Conservation (phyloP, 768 basidiomycete genomes). For the Calocera viscosa region DNA sequence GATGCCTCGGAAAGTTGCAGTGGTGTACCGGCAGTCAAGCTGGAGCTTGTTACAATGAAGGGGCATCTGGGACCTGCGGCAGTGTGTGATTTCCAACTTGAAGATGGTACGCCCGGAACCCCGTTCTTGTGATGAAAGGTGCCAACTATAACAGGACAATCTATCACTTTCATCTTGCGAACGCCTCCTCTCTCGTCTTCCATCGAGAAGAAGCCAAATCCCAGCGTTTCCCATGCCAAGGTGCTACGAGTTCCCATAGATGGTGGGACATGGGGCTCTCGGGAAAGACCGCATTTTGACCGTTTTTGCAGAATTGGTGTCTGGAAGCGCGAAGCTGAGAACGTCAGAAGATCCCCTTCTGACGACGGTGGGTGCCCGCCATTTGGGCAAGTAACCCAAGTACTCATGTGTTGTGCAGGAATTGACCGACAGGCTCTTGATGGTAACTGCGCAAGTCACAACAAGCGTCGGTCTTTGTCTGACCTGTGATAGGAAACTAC, state of each 20-base stretch:
- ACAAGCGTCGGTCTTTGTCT: conserved; percentile 13
- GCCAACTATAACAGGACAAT: conserved; percentile 43
- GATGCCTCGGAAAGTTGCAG: conserved; percentile 46
- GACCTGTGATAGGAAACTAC: conserved; percentile 45
- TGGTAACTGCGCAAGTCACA: conserved; percentile 28
- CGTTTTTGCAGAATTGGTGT: background rate
- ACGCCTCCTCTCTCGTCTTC: conserved; percentile 39
- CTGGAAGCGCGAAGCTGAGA: conserved; percentile 29
- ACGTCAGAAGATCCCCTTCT: conserved; percentile 59
- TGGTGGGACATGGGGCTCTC: conserved; percentile 23
- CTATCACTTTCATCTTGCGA: conserved; percentile 76
- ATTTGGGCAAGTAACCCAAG: background rate
- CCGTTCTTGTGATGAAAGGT: background rate
- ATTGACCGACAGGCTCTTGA: conserved; percentile 45
- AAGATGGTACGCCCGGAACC: conserved; percentile 31
- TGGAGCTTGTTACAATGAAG: conserved; percentile 48
- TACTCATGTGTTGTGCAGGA: conserved; percentile 28
- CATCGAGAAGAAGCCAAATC: conserved; percentile 27
- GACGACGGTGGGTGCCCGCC: conserved; percentile 37
- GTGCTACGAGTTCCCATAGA: conserved; percentile 36
- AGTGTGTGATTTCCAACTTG: conserved; percentile 45
- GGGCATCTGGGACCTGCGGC: conserved; percentile 65
- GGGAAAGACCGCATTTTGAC: conserved; percentile 12
- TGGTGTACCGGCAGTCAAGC: conserved; percentile 38
- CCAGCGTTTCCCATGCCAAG: conserved; percentile 26